A percentile compares a stretch with the other conserved stretches of the same genome.
Conservation (phyloP, 345 rosid species). For the Eutrema heterophyllum region DNA sequence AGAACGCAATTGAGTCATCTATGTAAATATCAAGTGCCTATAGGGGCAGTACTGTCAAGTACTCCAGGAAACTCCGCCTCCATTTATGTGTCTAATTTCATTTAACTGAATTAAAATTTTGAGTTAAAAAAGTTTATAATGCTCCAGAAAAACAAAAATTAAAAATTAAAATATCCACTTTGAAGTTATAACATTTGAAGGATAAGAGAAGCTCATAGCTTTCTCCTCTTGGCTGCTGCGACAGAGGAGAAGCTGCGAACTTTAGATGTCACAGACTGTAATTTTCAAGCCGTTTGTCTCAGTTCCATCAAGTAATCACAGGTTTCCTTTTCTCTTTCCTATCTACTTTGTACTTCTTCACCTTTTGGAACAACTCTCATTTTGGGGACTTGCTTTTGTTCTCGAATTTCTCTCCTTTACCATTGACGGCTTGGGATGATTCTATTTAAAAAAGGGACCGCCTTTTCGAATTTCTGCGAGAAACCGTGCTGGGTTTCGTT, state of each 20-base stretch:
- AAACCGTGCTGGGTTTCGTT: neutral
- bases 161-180: constrained; percentile 2
- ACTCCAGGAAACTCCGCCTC: neutral
- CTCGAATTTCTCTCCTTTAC: neutral
- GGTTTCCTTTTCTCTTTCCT: constrained; percentile 23
- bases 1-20: neutral
- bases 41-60: constrained; percentile 1
- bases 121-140: neutral
- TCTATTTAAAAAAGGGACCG: neutral
- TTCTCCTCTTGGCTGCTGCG: neutral
- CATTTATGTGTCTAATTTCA: neutral
- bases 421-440: neutral
- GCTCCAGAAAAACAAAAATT: neutral
- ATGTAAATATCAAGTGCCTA: neutral
- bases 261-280: constrained; percentile 34
- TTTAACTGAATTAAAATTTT: too few relatives aligned
- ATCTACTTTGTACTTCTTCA: neutral
- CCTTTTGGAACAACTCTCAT: neutral
- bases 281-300: constrained; percentile 32
- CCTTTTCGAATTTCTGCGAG: neutral
- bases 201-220: constrained; percentile 17
- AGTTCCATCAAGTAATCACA: constrained; percentile 36
- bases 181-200: neutral
- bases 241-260: constrained; percentile 17
- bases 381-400: constrained; percentile 8